These are phyloP conservation scores for Glomus cerebriforme DNA, from an alignment of 192 early-diverging fungal genomes.

Conservation along the genomic window DNA sequence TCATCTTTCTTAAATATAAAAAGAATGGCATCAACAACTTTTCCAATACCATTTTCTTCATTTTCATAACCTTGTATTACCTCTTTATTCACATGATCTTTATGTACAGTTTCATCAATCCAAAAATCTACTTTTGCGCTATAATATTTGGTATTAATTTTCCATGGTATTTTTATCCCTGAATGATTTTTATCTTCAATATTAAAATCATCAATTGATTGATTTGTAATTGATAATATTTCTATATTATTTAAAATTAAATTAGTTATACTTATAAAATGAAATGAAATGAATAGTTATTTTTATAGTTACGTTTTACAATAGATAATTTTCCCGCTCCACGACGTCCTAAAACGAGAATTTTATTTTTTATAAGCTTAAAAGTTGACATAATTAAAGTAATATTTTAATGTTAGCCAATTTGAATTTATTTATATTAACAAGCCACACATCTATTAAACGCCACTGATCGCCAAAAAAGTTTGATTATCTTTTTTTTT, in stretches of 20 bases:
- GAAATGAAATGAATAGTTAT: neutral
- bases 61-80: slow-evolving; percentile 38
- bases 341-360: slow-evolving; percentile 55
- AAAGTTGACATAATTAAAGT: neutral
- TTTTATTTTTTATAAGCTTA: slow-evolving; percentile 48
- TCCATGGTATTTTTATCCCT: slow-evolving; percentile 54
- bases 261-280: neutral
- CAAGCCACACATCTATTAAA: neutral
- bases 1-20: slow-evolving; percentile 62
- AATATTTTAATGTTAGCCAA: neutral
- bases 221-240: slow-evolving; percentile 11
- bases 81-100: slow-evolving; percentile 36
- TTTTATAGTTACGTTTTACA: slow-evolving; percentile 49
- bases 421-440: neutral
- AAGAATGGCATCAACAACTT: slow-evolving; percentile 62
- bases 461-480: no score
- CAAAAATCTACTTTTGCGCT: slow-evolving; percentile 63
- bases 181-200: slow-evolving; percentile 34
- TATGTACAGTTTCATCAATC: slow-evolving; percentile 56
- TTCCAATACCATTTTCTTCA: slow-evolving; percentile 45
- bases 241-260: neutral
- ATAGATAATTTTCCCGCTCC: slow-evolving; percentile 53
- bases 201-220: slow-evolving; percentile 18
- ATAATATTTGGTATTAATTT: slow-evolving; percentile 69
- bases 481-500: neutral